Evolutionary conservation across 768 basidiomycete species (phyloP), one percentile per base, ranked within the genome.

Genomic region (Lepiota brunneoincarnata): DNA sequence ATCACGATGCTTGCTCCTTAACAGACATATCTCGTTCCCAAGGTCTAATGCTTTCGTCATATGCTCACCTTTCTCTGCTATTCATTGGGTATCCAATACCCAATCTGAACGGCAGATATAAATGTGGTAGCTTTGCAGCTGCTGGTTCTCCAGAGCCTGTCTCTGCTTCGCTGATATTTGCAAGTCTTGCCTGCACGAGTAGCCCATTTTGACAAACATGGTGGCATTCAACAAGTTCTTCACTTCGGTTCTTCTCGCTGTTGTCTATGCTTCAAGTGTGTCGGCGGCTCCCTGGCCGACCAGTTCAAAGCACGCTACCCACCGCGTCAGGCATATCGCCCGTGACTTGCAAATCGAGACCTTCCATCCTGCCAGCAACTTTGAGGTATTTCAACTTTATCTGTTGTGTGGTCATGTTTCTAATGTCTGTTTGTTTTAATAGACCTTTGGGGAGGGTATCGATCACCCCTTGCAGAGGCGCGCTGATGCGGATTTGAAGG

Each of bases 391-490:
- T 15, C 21, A 12, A 2, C 4, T 24, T 21, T 43, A 1, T 39
- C 15, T 51, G n/a, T 23, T 21, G 14, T 43, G 11, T 35, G 5
- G 9, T 15, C n/a, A 6, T 1, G 7, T 7, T 43, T 15, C 42
- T 28, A 17, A 34, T 31, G 2, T 15, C 44, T 34, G 21, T 21
- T 23, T 9, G 31, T 15, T 34, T 11, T 2, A 51, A 17, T 52
- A 70, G 69, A 65, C 61, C 15, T 69, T 67, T 48, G 66, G 67
- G 37, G 31, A 58, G 9, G 67, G 69, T 18, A 56, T 69, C 21
- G 61, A 66, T 51, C 64, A 59, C 49, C 62, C 54, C 42, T 55
- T 58, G 47, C 63, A 40, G 45, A 48, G 62, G 57, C 57, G 59
- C 42, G n/a, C 53, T 52, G 51, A 58, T 49, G 51, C 61, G 2